Percentiles rank a stretch among this genome's conserved stretches.
Conservation (phyloP, 306 rosid species). For the Arachis hypogaea region DNA sequence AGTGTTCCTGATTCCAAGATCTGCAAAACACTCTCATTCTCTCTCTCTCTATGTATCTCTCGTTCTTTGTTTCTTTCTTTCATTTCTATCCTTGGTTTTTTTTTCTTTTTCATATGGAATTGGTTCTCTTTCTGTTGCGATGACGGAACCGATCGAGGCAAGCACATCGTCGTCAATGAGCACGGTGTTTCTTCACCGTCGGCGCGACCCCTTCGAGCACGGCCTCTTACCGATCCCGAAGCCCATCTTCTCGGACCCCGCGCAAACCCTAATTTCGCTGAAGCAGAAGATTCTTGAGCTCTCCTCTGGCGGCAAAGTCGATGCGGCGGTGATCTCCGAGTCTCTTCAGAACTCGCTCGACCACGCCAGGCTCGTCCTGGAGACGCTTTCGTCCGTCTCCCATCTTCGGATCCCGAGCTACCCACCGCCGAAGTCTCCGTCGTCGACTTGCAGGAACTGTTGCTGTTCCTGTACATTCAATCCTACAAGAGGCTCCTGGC, state of each 20-base stretch:
- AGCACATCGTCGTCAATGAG: slow-evolving; percentile 51
- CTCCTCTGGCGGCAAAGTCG: slow-evolving; percentile 57
- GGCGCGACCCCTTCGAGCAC: slow-evolving; percentile 94
- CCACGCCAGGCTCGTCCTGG: slow-evolving; percentile 80
- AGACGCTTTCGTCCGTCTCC: slow-evolving; percentile 82
- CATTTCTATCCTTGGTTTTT: neutral
- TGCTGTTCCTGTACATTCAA: slow-evolving; percentile 90
- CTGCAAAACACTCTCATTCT: slow-evolving; percentile 35
- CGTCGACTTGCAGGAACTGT: slow-evolving; percentile 79
- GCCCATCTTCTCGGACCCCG: slow-evolving; percentile 86
- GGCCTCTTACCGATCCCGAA: slow-evolving; percentile 88
- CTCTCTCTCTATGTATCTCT: slow-evolving; percentile 12
- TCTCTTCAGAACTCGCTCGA: slow-evolving; percentile 88
- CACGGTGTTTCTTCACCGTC: slow-evolving; percentile 75
- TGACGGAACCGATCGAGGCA: slow-evolving; percentile 75
- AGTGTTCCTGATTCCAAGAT: slow-evolving; percentile 41
- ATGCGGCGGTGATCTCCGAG: slow-evolving; percentile 67
- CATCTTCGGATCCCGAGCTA: slow-evolving; percentile 72
- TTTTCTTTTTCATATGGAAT: neutral
- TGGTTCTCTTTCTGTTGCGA: slow-evolving; percentile 48
- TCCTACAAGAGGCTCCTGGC: slow-evolving; percentile 91
- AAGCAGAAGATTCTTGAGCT: slow-evolving; percentile 72
- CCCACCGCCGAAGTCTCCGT: slow-evolving; percentile 52
- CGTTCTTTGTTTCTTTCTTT: no score
- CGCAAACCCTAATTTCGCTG: slow-evolving; percentile 90